A percentile compares a stretch with the other conserved stretches of the same genome.
Conservation (phyloP, 345 rosid genomes). For the Brassica incana region DNA sequence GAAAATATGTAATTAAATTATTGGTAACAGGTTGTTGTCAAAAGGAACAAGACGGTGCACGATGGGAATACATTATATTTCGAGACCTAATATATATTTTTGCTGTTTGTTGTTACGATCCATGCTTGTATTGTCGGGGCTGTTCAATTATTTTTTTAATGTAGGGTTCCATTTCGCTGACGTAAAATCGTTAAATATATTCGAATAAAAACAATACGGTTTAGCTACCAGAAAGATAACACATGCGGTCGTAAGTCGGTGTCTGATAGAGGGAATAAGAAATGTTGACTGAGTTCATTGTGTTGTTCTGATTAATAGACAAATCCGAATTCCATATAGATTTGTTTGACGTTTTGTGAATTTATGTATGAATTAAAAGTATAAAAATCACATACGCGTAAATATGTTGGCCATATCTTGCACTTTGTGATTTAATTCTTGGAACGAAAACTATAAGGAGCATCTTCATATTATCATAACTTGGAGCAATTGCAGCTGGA, state of each 20-base stretch:
- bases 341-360: background rate
- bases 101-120: slow-evolving; percentile 32
- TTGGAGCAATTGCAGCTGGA: background rate
- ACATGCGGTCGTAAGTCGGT: slow-evolving; percentile 28
- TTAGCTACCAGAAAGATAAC: background rate
- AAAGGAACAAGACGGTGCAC: slow-evolving; percentile 40
- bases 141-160: slow-evolving; percentile 1
- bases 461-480: background rate
- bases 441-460: background rate
- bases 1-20: background rate
- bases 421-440: background rate
- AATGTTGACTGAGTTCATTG: slow-evolving; percentile 24
- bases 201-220: background rate
- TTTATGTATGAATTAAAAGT: background rate
- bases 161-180: background rate
- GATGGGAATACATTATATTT: slow-evolving; percentile 4
- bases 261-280: background rate
- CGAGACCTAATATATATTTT: slow-evolving; percentile 19
- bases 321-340: background rate
- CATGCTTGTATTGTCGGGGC: slow-evolving; percentile 32
- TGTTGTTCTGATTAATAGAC: background rate
- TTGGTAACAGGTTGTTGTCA: slow-evolving; percentile 30
- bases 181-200: background rate
- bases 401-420: background rate
- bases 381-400: background rate